Conservation (phyloP, 2,329 filamentous ascomycete species). For the Trichoderma sp. region DNA sequence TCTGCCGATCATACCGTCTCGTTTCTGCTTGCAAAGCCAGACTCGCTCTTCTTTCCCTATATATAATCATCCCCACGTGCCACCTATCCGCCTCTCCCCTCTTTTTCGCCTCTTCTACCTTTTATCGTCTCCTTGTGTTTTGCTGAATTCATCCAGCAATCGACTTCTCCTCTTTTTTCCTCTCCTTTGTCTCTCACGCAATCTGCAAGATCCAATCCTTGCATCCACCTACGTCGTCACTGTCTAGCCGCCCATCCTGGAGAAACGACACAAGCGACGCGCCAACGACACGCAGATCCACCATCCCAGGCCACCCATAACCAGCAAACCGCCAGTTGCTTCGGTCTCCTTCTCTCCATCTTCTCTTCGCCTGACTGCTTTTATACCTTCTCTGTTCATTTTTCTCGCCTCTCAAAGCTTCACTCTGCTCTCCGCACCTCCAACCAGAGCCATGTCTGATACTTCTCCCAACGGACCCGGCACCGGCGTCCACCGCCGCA, state of each 20-base stretch:
- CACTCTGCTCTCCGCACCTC: background rate
- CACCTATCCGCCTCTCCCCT: background rate
- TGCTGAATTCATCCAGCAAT: background rate
- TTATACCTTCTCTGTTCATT: conserved; percentile 5
- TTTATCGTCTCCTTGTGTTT: background rate
- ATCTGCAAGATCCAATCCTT: conserved; percentile 2
- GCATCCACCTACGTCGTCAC: background rate
- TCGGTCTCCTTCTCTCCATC: background rate
- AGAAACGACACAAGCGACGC: background rate
- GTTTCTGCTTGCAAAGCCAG: background rate
- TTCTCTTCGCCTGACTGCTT: background rate
- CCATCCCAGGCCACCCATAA: background rate
- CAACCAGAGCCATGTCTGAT: conserved; percentile 40
- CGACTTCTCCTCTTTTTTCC: conserved; percentile 2
- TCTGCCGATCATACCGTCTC: conserved; percentile 17
- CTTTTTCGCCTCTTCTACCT: background rate
- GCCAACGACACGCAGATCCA: conserved; percentile 10
- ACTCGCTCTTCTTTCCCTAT: background rate
- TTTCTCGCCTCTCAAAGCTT: background rate
- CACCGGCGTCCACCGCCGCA: conserved; percentile 51
- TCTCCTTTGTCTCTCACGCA: conserved; percentile 4
- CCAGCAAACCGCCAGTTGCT: conserved; percentile 4
- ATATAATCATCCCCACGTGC: background rate
- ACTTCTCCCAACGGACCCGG: conserved; percentile 37
- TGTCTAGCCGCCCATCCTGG: background rate